These are phyloP conservation scores for Cryptococcus neoformans DNA, from an alignment of 1,284 basidiomycete species.

Conservation along the genomic window DNA sequence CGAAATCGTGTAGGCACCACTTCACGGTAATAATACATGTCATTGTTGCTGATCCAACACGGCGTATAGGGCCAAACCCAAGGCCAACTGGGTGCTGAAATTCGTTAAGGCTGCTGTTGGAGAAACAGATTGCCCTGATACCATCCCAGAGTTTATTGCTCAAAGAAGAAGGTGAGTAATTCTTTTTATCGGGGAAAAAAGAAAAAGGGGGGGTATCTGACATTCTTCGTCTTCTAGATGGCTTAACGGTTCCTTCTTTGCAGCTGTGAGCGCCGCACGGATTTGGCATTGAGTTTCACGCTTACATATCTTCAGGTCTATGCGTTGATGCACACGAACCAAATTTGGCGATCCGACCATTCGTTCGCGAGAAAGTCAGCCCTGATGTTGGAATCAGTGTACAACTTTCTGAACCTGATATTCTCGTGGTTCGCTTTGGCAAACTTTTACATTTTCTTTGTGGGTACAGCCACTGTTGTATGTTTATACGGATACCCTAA, in stretches of 20 bases:
- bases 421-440: constrained; percentile 91
- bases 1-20: constrained; percentile 65
- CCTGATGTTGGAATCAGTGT: constrained; percentile 76
- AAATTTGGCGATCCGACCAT: constrained; percentile 82
- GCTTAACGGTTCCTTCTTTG: constrained; percentile 84
- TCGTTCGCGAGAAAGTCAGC: constrained; percentile 69
- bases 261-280: constrained; percentile 53
- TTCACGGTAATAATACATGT: not conserved
- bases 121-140: constrained; percentile 95
- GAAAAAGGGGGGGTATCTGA: not conserved
- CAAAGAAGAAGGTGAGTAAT: constrained; percentile 60
- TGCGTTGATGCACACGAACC: constrained; percentile 62
- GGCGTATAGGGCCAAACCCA: constrained; percentile 67
- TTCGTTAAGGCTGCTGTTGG: constrained; percentile 95
- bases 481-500: not conserved
- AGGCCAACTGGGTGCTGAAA: constrained; percentile 87
- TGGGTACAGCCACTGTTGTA: constrained; percentile 51
- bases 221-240: constrained; percentile 28
- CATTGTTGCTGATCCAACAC: not conserved
- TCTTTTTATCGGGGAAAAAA: not conserved
- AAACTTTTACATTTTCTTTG: constrained; percentile 96
- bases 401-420: constrained; percentile 81
- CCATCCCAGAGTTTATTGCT: constrained; percentile 89
- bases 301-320: constrained; percentile 37
- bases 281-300: constrained; percentile 14